Evolutionary conservation across 2,329 filamentous ascomycete genomes (phyloP).

Genomic region (Sclerotinia glacialis): DNA sequence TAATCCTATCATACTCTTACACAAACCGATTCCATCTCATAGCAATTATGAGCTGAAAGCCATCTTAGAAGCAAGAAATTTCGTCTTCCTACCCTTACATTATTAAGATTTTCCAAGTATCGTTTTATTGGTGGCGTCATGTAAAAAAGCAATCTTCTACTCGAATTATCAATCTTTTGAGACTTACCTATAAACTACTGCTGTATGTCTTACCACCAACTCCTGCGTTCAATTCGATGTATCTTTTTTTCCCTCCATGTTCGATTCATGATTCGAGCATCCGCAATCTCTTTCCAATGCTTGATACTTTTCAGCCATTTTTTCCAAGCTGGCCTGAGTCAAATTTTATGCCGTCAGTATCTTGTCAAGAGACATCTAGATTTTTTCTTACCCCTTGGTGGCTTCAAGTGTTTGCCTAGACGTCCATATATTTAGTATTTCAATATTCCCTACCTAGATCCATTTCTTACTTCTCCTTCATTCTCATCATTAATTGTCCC

Average conservation of each 20-base stretch:
- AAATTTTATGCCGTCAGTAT: background rate
- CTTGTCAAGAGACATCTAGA: background rate
- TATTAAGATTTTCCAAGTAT: background rate
- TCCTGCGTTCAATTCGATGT: background rate
- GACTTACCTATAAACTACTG: background rate
- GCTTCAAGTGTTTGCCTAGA: background rate
- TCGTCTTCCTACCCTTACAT: constrained; percentile 5
- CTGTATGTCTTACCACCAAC: constrained; percentile 2
- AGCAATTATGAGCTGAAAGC: too few species aligned
- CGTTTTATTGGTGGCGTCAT: constrained; percentile 8
- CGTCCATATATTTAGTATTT: constrained; percentile 18
- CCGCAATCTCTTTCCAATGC: background rate
- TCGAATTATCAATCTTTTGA: background rate
- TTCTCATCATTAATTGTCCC: constrained; percentile 11
- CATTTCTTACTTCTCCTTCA: background rate
- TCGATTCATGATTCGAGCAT: background rate
- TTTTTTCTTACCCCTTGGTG: background rate
- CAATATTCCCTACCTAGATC: constrained; percentile 11
- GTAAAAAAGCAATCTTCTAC: background rate
- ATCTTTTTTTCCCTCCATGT: background rate
- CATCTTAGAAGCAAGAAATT: background rate
- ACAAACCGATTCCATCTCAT: background rate
- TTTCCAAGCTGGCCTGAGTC: background rate
- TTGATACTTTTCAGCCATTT: background rate
- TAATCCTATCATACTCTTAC: too few species aligned